phyloP scores from a whole-genome alignment of 495 filamentous ascomycete genomes.

The Aspergillus hancockii region DNA sequence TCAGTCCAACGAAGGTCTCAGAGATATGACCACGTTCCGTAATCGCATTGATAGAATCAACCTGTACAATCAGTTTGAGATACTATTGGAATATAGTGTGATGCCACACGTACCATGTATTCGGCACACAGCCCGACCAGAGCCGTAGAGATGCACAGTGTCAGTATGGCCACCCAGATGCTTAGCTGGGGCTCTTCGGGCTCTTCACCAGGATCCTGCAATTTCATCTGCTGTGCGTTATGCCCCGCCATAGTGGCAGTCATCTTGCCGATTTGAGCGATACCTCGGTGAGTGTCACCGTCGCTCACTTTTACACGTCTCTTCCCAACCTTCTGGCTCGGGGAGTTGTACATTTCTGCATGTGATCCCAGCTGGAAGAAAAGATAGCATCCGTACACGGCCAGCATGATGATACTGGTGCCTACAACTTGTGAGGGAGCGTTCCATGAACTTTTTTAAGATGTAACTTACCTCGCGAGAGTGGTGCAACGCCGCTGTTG shows the following conservation, averaged over 20 bases:
- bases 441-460: background rate
- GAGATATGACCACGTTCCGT: slow-evolving; percentile 58
- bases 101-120: slow-evolving; percentile 63
- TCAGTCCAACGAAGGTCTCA: slow-evolving; percentile 79
- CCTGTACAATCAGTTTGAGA: slow-evolving; percentile 19
- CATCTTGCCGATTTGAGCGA: slow-evolving; percentile 62
- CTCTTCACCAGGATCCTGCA: slow-evolving; percentile 54
- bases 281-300: slow-evolving; percentile 58
- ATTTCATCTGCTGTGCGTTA: slow-evolving; percentile 44
- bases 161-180: slow-evolving; percentile 66
- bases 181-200: slow-evolving; percentile 74
- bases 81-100: background rate
- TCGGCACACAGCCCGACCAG: slow-evolving; percentile 88
- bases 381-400: slow-evolving; percentile 77
- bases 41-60: slow-evolving; percentile 72
- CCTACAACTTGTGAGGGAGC: slow-evolving; percentile 34
- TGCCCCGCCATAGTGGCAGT: slow-evolving; percentile 42
- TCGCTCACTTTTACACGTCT: slow-evolving; percentile 52
- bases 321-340: slow-evolving; percentile 68
- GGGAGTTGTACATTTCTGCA: slow-evolving; percentile 68
- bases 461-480: slow-evolving; percentile 40
- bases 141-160: slow-evolving; percentile 69
- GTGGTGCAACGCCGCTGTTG: slow-evolving; percentile 25
- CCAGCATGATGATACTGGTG: slow-evolving; percentile 70
- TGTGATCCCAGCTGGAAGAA: slow-evolving; percentile 84